Percentiles rank a stretch among this genome's conserved stretches.
Conservation (phyloP, 257 asterid species). For the Plantago ovata region DNA sequence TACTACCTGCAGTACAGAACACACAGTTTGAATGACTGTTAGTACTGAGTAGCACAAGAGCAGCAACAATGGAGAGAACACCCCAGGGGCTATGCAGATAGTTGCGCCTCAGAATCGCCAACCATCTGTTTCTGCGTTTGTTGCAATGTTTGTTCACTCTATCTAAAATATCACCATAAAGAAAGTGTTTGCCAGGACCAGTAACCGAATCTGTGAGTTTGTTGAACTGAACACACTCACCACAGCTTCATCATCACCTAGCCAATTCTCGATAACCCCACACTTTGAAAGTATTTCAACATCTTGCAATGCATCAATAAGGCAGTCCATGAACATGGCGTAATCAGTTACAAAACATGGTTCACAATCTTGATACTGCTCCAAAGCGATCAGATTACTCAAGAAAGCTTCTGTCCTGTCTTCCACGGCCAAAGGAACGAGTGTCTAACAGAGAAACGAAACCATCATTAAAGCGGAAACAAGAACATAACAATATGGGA, state of each 20-base stretch:
- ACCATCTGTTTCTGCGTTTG: conserved; percentile 13
- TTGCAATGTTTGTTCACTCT: conserved; percentile 12
- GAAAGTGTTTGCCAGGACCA: not conserved
- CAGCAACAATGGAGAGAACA: conserved; percentile 23
- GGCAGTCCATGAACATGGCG: conserved; percentile 26
- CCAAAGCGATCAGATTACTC: conserved; percentile 28
- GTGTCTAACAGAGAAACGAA: not conserved
- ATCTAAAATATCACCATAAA: not conserved
- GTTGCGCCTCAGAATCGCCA: conserved; percentile 19
- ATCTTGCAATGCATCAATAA: conserved; percentile 25
- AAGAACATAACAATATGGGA: not conserved
- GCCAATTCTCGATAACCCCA: conserved; percentile 21
- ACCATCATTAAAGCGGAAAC: not conserved
- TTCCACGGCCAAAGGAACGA: conserved; percentile 5
- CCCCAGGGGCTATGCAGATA: conserved; percentile 35
- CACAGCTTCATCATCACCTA: conserved; percentile 26
- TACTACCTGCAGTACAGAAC: not conserved
- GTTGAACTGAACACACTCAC: conserved; percentile 26
- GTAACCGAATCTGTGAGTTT: conserved; percentile 16
- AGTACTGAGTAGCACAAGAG: conserved; percentile 24
- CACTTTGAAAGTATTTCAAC: conserved; percentile 14
- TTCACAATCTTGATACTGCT: conserved; percentile 14
- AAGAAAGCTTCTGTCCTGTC: conserved; percentile 24
- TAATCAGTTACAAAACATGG: conserved; percentile 21
- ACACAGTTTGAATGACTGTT: conserved; percentile 20